phyloP scores from a whole-genome alignment of 2,329 filamentous ascomycete genomes.

The Colletotrichum camelliae region DNA sequence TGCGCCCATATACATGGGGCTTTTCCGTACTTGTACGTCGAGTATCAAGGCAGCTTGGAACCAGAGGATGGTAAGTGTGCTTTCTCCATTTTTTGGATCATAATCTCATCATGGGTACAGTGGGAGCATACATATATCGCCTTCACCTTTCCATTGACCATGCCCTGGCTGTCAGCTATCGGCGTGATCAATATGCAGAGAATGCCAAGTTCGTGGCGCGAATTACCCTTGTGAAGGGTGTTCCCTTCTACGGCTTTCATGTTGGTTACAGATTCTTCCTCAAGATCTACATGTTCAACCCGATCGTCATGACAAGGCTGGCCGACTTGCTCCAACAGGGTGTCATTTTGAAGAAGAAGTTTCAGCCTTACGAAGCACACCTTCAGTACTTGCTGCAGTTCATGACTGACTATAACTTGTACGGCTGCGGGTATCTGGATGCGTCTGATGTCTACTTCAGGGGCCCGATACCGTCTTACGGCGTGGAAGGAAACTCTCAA shows the following conservation, averaged over 20 bases:
- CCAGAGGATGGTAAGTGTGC: slow-evolving; percentile 66
- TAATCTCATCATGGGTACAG: slow-evolving; percentile 44
- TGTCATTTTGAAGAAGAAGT: slow-evolving; percentile 78
- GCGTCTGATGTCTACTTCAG: slow-evolving; percentile 75
- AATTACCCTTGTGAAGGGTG: slow-evolving; percentile 88
- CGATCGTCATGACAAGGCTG: slow-evolving; percentile 83
- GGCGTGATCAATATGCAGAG: slow-evolving; percentile 73
- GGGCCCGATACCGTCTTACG: slow-evolving; percentile 72
- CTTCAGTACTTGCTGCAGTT: slow-evolving; percentile 92
- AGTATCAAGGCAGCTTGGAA: slow-evolving; percentile 75
- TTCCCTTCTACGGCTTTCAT: slow-evolving; percentile 95
- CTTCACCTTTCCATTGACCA: slow-evolving; percentile 90
- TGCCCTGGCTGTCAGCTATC: slow-evolving; percentile 85
- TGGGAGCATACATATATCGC: slow-evolving; percentile 76
- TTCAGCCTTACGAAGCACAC: slow-evolving; percentile 95
- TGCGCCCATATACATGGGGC: slow-evolving; percentile 96
- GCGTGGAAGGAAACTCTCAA: slow-evolving; percentile 61
- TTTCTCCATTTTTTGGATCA: neutral
- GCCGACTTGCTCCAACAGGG: slow-evolving; percentile 89
- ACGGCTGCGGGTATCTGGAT: slow-evolving; percentile 88
- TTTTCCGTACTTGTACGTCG: slow-evolving; percentile 93
- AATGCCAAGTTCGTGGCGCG: slow-evolving; percentile 80
- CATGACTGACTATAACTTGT: slow-evolving; percentile 98
- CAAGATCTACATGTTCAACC: slow-evolving; percentile 94
- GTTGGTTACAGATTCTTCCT: slow-evolving; percentile 91